phyloP scores from a whole-genome alignment of 371 early-diverging fungal genomes.

The Batkoa obscura region DNA sequence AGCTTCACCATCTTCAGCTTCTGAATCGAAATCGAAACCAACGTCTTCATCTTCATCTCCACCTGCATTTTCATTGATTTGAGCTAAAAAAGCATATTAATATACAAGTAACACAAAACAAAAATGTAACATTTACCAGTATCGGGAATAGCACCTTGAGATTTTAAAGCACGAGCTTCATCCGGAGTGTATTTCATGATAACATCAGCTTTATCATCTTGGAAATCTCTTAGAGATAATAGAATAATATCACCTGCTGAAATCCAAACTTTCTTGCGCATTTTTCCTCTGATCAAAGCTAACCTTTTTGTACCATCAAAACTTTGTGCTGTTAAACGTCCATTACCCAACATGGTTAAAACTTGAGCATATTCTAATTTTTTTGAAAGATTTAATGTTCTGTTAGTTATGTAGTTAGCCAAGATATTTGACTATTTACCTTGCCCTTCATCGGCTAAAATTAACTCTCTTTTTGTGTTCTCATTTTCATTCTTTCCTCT shows the following conservation, averaged over 20 bases:
- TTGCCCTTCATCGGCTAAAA: constrained; percentile 90
- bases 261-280: constrained; percentile 94
- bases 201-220: constrained; percentile 94
- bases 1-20: constrained; percentile 46
- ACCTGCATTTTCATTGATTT: constrained; percentile 58
- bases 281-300: constrained; percentile 94
- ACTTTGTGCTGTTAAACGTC: constrained; percentile 87
- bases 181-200: constrained; percentile 94
- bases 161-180: constrained; percentile 91
- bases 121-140: constrained; percentile 19
- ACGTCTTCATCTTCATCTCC: constrained; percentile 46
- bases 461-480: constrained; percentile 81
- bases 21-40: constrained; percentile 69
- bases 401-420: too few species aligned
- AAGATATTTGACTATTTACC: constrained; percentile 15
- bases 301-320: constrained; percentile 84
- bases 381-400: neutral
- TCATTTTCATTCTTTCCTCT: constrained; percentile 96
- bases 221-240: constrained; percentile 87
- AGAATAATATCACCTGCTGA: constrained; percentile 91
- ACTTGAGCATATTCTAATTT: constrained; percentile 85
- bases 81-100: constrained; percentile 18
- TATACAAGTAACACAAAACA: constrained; percentile 1
- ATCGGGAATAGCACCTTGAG: constrained; percentile 95
- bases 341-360: constrained; percentile 90